Conservation (phyloP, 2,329 filamentous ascomycete species). For the Lecanicillium sp. region DNA sequence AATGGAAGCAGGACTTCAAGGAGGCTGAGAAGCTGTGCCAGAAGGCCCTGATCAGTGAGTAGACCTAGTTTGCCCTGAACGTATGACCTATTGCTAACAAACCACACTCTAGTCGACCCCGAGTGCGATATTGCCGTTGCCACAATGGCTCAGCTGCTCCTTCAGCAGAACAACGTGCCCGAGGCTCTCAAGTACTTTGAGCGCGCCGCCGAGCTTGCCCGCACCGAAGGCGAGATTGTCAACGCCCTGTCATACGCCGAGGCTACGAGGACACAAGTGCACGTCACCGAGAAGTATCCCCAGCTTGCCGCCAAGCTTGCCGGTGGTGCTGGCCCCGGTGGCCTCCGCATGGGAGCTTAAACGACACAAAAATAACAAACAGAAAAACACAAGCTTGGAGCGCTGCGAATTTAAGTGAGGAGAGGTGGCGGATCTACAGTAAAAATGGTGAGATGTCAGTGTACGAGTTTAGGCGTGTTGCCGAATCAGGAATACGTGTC, state of each 20-base stretch:
- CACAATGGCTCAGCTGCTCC: conserved; percentile 93
- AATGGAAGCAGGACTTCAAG: conserved; percentile 94
- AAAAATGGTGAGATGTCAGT: background rate
- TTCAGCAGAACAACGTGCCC: conserved; percentile 95
- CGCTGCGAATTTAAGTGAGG: background rate
- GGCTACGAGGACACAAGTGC: conserved; percentile 89
- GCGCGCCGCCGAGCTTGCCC: conserved; percentile 84
- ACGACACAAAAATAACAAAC: background rate
- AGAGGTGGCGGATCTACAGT: background rate
- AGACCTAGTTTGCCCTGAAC: conserved; percentile 8
- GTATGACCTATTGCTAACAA: conserved; percentile 25
- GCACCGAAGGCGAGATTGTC: conserved; percentile 91
- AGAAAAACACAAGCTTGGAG: background rate
- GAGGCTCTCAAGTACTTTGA: conserved; percentile 96
- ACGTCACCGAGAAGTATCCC: conserved; percentile 82
- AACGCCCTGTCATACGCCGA: conserved; percentile 96
- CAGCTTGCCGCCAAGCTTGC: conserved; percentile 65
- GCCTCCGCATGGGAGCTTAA: conserved; percentile 25
- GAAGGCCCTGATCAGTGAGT: conserved; percentile 92
- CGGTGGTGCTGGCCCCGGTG: conserved; percentile 23
- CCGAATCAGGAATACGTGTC: too few species aligned
- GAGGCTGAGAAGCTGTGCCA: conserved; percentile 95
- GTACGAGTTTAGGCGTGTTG: background rate
- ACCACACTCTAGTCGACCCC: conserved; percentile 64
- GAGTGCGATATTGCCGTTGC: conserved; percentile 98